Evolutionary conservation across 1,139 yeast species (phyloP), one percentile per base, ranked within the genome.

Genomic region (Yamadazyma kanchanaburiensis): DNA sequence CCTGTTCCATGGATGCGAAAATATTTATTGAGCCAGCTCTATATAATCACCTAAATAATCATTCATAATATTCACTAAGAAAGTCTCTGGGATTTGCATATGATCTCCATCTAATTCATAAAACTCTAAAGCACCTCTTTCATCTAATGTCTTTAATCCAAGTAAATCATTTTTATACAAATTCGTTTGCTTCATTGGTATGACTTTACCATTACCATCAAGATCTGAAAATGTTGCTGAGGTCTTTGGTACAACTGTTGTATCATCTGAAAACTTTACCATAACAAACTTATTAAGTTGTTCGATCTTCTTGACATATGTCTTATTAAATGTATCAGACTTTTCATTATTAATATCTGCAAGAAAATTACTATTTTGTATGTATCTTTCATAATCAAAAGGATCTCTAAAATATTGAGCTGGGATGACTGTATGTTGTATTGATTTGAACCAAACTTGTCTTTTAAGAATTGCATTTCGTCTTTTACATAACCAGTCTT

Each of bases 381-480:
- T 46, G 46, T 80, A 80, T 21, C 56, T 49, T 1, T 64, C 74
- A 32, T 65, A 61, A 15, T 74, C 64, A 11, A 43, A 42, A 5
- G 73, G 70, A 45, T 74, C 78, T 37, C 94, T 62, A 53, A 77
- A 85, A 49, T 82, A 85, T 47, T 84, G 94, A 0, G 94, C 94
- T 5, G 87, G 81, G 2, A 84, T 60, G 2, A 81, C 56, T 6
- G 70, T 57, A 9, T 64, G 63, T 47, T 84, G 94, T 0, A 83
- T 66, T 13, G 63, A 64, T 10, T 61, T 60, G 19, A 64, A 52
- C 80, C 88, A 85, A 1, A 83, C 76, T 43, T 78, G 87, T 21
- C 55, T 55, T 49, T 72, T 79, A 38, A 85, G 54, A 3, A 78
- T 30, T 17, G 52, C 63, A 48, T 82, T 82, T 33, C 79, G 62